Conservation (phyloP, 1,284 basidiomycete genomes). For the Microbotryum saponariae region DNA sequence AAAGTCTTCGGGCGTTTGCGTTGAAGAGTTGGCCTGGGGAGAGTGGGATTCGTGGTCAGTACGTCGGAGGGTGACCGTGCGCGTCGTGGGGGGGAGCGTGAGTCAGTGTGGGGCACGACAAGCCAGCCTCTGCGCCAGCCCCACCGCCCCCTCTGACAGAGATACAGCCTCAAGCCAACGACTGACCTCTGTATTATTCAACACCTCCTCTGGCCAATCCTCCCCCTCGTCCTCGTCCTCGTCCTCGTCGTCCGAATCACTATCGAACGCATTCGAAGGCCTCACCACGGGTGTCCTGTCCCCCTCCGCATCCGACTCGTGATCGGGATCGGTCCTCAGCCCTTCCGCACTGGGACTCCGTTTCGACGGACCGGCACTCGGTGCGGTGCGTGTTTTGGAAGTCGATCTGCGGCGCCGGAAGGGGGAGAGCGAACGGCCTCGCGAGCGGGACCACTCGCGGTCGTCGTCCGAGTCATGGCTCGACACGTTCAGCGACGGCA, state of each 20-base stretch:
- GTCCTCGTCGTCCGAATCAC: constrained; percentile 12
- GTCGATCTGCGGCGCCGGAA: constrained; percentile 10
- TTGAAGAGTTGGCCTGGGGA: constrained; percentile 22
- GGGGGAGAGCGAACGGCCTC: constrained; percentile 21
- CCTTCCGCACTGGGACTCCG: constrained; percentile 22
- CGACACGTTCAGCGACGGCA: neutral
- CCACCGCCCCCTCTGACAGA: no score
- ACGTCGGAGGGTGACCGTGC: neutral
- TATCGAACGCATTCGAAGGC: constrained; percentile 10
- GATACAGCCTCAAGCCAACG: no score
- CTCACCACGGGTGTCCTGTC: constrained; percentile 8
- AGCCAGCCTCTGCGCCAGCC: no score
- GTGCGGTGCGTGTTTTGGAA: neutral
- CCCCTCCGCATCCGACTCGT: constrained; percentile 21
- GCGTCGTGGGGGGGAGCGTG: constrained; percentile 39
- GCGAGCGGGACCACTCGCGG: constrained; percentile 9
- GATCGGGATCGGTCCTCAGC: constrained; percentile 15
- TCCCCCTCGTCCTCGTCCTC: constrained; percentile 33
- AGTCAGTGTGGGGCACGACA: constrained; percentile 34
- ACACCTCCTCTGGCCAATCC: constrained; percentile 53
- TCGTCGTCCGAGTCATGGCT: constrained; percentile 39
- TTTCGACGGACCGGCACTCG: neutral
- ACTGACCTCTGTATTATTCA: constrained; percentile 61
- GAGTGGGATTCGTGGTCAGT: neutral
- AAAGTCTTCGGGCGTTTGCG: constrained; percentile 27